Evolutionary conservation across 2,329 filamentous ascomycete genomes (phyloP).

Genomic region (Aspergillus jensenii): DNA sequence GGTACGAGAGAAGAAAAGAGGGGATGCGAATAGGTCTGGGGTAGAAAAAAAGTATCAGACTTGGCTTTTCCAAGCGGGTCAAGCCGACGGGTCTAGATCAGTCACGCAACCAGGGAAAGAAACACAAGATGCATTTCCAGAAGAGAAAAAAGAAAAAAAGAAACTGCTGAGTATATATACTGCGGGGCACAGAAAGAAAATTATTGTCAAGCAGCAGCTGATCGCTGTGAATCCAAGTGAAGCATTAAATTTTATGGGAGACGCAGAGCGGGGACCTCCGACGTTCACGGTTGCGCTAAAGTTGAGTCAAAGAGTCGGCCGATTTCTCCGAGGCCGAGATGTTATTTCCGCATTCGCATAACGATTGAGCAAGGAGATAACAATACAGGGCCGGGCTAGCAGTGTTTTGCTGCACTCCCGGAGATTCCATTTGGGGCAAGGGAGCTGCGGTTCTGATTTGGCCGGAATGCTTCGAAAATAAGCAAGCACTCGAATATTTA

Average conservation of each 20-base stretch:
- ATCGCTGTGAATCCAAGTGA: not conserved
- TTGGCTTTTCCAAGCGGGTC: not conserved
- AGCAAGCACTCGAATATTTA: not conserved
- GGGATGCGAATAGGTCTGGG: not conserved
- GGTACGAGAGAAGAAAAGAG: not conserved
- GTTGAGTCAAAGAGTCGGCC: not conserved
- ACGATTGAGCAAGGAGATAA: not conserved
- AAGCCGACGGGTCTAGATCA: not conserved
- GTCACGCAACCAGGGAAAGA: not conserved
- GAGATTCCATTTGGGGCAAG: too few species aligned
- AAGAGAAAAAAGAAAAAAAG: not conserved
- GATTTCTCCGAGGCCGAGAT: conserved; percentile 4
- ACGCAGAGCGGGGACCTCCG: not conserved
- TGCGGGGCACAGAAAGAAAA: not conserved
- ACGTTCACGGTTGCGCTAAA: not conserved
- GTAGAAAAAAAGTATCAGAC: not conserved
- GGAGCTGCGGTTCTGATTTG: not conserved
- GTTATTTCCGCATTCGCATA: not conserved
- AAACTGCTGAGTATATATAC: not conserved
- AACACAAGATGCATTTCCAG: not conserved
- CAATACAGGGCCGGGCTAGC: not conserved
- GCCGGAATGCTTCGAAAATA: not conserved
- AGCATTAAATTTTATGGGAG: not conserved
- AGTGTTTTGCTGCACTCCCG: not conserved
- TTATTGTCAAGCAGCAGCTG: not conserved